Percentiles rank a stretch among this genome's conserved stretches.
Evolutionary conservation across 257 asterid species (phyloP).

Genomic region (Fraxinus anomala): DNA sequence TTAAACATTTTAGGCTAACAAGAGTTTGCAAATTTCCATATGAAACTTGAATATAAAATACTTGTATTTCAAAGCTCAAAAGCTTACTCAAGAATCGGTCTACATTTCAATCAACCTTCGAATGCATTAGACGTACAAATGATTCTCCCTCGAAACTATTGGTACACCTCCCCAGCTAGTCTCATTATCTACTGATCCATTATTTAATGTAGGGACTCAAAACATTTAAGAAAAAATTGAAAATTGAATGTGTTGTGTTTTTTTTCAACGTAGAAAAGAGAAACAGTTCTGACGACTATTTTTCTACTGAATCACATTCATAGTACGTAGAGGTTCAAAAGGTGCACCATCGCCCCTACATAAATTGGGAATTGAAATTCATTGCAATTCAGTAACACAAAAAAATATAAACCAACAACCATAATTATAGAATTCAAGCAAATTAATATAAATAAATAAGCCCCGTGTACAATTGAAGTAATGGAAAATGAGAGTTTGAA

Average conservation of each 20-base stretch:
- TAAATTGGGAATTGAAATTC: neutral
- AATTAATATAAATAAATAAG: slow-evolving; percentile 1
- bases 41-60: neutral
- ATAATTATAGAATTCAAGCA: neutral
- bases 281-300: neutral
- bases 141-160: neutral
- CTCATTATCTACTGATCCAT: neutral
- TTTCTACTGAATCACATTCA: neutral
- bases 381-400: neutral
- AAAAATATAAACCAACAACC: neutral
- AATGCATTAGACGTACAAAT: neutral
- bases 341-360: neutral
- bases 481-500: neutral
- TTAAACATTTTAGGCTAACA: neutral
- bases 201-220: neutral
- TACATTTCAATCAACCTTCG: neutral
- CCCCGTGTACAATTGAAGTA: neutral
- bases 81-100: too few relatives aligned
- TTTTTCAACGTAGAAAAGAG: neutral
- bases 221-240: neutral
- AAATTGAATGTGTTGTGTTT: neutral
- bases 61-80: neutral
- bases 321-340: neutral
- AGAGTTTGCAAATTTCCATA: neutral
- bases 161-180: neutral